phyloP scores from a whole-genome alignment of 169 alveolate genomes.

The Plasmodium vivax region DNA sequence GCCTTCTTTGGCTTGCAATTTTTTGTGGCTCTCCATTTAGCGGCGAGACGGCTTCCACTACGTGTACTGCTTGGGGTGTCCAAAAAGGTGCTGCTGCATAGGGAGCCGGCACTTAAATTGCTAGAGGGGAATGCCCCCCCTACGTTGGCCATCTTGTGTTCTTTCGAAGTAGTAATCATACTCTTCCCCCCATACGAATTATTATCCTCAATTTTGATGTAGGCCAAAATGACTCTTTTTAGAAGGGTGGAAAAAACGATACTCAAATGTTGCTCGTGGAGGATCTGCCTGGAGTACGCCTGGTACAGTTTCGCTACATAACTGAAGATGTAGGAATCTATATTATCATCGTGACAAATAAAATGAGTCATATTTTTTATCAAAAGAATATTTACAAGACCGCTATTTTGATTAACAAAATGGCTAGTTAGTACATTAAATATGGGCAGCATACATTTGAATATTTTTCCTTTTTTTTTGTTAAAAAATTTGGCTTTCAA shows the following conservation, averaged over 20 bases:
- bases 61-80: background rate
- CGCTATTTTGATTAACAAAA: background rate
- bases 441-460: slow-evolving; percentile 32
- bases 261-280: slow-evolving; percentile 3
- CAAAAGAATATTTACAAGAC: background rate
- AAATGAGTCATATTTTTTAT: slow-evolving; percentile 34
- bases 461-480: slow-evolving; percentile 46
- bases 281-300: slow-evolving; percentile 6
- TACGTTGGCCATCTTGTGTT: background rate
- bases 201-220: slow-evolving; percentile 8
- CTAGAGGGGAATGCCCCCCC: background rate
- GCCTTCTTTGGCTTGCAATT: background rate
- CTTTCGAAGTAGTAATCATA: background rate
- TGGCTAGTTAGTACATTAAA: slow-evolving; percentile 40
- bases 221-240: slow-evolving; percentile 26
- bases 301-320: slow-evolving; percentile 26
- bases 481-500: slow-evolving; percentile 21
- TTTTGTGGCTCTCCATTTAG: background rate
- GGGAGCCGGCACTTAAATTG: background rate
- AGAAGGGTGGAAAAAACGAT: slow-evolving; percentile 23
- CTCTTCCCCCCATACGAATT: background rate
- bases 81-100: background rate
- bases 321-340: slow-evolving; percentile 28
- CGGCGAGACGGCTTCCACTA: background rate
- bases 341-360: slow-evolving; percentile 8